phyloP scores from a whole-genome alignment of 768 basidiomycete genomes.

The Panellus pusillus region DNA sequence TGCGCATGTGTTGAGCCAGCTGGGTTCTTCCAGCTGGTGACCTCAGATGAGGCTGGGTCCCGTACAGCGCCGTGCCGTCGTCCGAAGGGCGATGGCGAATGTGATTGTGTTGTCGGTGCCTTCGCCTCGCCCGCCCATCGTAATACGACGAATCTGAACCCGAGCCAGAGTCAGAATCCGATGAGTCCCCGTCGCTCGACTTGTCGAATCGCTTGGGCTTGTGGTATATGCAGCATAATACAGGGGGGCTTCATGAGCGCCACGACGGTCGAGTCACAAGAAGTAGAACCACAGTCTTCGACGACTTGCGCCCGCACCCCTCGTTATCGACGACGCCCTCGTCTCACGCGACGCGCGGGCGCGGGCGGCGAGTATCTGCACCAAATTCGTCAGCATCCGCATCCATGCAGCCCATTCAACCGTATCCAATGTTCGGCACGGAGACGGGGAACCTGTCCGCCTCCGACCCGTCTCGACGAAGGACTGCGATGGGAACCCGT shows the following conservation, averaged over 20 bases:
- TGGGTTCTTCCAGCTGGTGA: conserved; percentile 24
- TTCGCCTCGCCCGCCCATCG: conserved; percentile 16
- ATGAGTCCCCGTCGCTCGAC: conserved; percentile 31
- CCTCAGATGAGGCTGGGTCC: conserved; percentile 16
- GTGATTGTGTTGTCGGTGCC: conserved; percentile 22
- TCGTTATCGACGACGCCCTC: conserved; percentile 92
- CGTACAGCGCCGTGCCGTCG: conserved; percentile 7
- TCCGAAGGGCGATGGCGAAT: conserved; percentile 8
- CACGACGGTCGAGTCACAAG: background rate
- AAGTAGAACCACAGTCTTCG: conserved; percentile 75
- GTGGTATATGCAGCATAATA: conserved; percentile 96
- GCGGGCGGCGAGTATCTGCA: conserved; percentile 67
- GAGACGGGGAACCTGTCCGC: no score
- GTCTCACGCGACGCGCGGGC: conserved; percentile 74
- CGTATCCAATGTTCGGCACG: no score
- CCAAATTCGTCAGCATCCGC: no score
- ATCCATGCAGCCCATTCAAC: no score
- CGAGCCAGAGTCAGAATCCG: conserved; percentile 49
- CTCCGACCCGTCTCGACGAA: no score
- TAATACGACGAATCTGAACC: conserved; percentile 35
- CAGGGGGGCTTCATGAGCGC: background rate
- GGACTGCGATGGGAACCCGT: no score
- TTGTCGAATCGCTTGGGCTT: conserved; percentile 80
- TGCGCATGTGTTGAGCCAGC: conserved; percentile 53
- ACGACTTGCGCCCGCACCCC: conserved; percentile 83